Base-by-base conservation (phyloP, 208 protist genomes). In the Acanthamoeba sp. region DNA sequence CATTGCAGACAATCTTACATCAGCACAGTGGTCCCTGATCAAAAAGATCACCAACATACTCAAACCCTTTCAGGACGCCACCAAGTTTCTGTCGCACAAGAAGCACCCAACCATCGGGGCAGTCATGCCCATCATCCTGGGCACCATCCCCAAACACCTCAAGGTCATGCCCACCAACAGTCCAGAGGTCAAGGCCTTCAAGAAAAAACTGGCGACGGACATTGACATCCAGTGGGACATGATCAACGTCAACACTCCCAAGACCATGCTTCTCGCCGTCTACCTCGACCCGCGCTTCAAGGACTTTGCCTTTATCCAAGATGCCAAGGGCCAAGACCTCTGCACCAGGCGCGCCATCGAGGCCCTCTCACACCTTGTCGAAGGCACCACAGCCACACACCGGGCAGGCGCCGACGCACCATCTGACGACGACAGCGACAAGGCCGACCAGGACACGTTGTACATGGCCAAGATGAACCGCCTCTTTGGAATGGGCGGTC, bases 61-160 rank as follows among this genome's bases (percentile, higher is more conserved):
- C 36, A n/a, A 78, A 78, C 69, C 69, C 7, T 42, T 78, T 7
- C 69, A 78, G 36, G 69, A 78, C 18, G 69, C 69, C 69, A 45
- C 69, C 69, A n/a, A 78, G 57, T 66, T 66, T 66, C 57, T 66
- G 57, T 66, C 57, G 69, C 69, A 73, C 64, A 32, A 73, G 64
- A 73, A 73, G 64, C 64, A 78, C 36, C 69, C 69, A 20, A 78
- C 69, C n/a, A 78, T 78, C 18, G 69, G 69, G n/a, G 69, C 69
- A n/a, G 69, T 42, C 69, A 78, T 78, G 69, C 69, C 69, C 69
- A 78, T 78, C 69, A 20, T 78, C n/a, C n/a, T 45, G 34, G 69
- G 69, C n/a, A 20, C 69, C n/a, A 45, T 78, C 34, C 36, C 69
- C 69, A 78, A 78, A 7, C 69, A 78, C 69, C 36, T 78, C 34